phyloP scores from a whole-genome alignment of 106 monocot genomes.

The Dendrobium catenatum region DNA sequence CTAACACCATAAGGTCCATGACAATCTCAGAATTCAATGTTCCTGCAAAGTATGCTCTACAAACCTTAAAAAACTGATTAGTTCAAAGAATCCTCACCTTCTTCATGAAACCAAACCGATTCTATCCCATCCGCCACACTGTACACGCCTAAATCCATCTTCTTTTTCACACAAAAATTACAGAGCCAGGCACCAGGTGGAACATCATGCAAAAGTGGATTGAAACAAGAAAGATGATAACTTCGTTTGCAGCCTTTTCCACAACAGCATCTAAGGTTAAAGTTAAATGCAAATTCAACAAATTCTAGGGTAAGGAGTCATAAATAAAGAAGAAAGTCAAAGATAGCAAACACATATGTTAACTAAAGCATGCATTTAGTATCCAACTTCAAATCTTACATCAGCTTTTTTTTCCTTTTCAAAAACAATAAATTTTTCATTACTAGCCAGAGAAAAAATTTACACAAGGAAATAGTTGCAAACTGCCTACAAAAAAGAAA shows the following conservation, averaged over 20 bases:
- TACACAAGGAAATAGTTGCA: too few relatives aligned
- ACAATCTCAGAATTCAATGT: conserved; percentile 12
- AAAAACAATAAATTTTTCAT: too few relatives aligned
- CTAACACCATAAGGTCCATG: conserved; percentile 17
- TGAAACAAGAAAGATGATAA: conserved; percentile 72
- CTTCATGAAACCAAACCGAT: conserved; percentile 46
- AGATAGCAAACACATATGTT: not conserved
- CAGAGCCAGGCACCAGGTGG: conserved; percentile 64
- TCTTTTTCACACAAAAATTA: conserved; percentile 45
- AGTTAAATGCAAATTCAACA: conserved; percentile 6
- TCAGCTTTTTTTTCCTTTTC: not conserved
- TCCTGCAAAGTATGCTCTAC: not conserved
- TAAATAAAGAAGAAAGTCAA: not conserved
- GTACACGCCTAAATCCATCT: conserved; percentile 41
- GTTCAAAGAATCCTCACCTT: conserved; percentile 21
- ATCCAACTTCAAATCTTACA: not conserved
- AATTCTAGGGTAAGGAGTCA: not conserved
- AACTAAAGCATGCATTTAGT: not conserved
- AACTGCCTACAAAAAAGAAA: too few relatives aligned
- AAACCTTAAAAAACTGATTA: not conserved
- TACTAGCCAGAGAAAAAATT: too few relatives aligned
- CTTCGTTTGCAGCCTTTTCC: conserved; percentile 61
- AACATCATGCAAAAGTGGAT: conserved; percentile 25
- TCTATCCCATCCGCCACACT: conserved; percentile 62
- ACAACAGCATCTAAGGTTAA: conserved; percentile 46